These are phyloP conservation scores for Ascoidea asiatica DNA, from an alignment of 805 yeast genomes.

Conservation along the genomic window DNA sequence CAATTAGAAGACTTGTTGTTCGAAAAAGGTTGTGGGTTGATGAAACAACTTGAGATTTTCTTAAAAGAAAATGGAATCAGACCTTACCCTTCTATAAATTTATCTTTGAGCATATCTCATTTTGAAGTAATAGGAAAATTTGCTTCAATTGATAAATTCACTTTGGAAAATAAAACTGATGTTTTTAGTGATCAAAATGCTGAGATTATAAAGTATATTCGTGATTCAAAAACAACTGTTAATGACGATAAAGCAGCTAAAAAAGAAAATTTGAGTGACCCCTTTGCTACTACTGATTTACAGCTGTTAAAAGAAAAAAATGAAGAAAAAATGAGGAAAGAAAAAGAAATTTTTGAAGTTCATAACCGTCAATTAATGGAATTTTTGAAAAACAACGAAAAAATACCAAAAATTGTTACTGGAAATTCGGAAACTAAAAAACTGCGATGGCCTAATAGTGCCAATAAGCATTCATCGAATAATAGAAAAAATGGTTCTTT, in stretches of 20 bases:
- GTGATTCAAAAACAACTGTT: too few species aligned
- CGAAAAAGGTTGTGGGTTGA: constrained; percentile 2
- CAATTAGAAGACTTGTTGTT: not conserved
- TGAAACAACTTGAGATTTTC: not conserved
- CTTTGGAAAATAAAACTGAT: too few species aligned
- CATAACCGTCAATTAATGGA: too few species aligned
- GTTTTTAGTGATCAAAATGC: too few species aligned
- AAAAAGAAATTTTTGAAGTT: too few species aligned
- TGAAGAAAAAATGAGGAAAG: too few species aligned
- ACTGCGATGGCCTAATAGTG: constrained; percentile 89
- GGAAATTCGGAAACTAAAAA: constrained; percentile 73
- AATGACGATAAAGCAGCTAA: too few species aligned
- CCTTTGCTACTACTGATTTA: too few species aligned
- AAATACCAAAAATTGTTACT: constrained; percentile 59
- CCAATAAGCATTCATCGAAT: constrained; percentile 63
- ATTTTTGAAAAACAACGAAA: constrained; percentile 70
- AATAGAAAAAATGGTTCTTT: too few species aligned
- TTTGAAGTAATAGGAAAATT: not conserved
- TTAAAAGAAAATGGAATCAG: not conserved
- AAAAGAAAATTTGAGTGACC: too few species aligned
- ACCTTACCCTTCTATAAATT: not conserved
- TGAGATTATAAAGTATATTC: too few species aligned
- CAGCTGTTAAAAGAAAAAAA: too few species aligned
- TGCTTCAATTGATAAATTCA: constrained; percentile 1
- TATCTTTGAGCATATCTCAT: not conserved